Base-by-base conservation (phyloP, 768 basidiomycete genomes). In the Lactarius evosmus region DNA sequence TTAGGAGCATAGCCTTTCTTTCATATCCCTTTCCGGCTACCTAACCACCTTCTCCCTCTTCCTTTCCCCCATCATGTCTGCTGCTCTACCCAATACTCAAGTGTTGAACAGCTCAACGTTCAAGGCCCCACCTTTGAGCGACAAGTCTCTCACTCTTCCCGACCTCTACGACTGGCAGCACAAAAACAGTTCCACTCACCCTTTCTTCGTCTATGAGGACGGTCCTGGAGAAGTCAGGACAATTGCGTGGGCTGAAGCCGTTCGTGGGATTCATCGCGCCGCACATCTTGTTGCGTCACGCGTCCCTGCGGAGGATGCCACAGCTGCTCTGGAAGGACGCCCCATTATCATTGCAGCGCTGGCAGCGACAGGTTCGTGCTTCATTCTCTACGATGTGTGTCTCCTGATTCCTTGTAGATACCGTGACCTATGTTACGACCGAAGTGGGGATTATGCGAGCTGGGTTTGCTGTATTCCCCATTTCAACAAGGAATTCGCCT, bases 401-500 rank as follows among this genome's bases (percentile, higher is more conserved):
- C 29, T 29, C 6, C 52, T 56, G 51, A 62, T 40, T 38, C 60
- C 32, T 14, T 51, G 16, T 36, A 71, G 70, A 71, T 36, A 64
- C 70, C 14, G 60, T 71, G 41, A 67, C 70, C 4, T 71, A 71
- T 25, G 58, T 69, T 30, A 67, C 70, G 9, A 56, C 66, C 9
- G 66, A 67, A 36, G 69, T 74, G 5, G 78, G 79, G 7, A 73
- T 81, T 50, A 70, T 79, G 2, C 69, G 77, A 9, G 78, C 80
- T 7, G 80, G 79, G 22, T 75, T 73, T 62, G 57, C 73, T 0
- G 74, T 75, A 6, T 80, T 82, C 52, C 74, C 71, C 9, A 72
- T 76, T 19, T 78, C 77, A 0, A 70, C 77, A 0, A 67, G 78
- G 61, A 83, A 81, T 69, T 80, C 81, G 0, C 70, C 78, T 0